Evolutionary conservation across 2,329 filamentous ascomycete species (phyloP).

Genomic region (Fusarium brevicatenulatum): DNA sequence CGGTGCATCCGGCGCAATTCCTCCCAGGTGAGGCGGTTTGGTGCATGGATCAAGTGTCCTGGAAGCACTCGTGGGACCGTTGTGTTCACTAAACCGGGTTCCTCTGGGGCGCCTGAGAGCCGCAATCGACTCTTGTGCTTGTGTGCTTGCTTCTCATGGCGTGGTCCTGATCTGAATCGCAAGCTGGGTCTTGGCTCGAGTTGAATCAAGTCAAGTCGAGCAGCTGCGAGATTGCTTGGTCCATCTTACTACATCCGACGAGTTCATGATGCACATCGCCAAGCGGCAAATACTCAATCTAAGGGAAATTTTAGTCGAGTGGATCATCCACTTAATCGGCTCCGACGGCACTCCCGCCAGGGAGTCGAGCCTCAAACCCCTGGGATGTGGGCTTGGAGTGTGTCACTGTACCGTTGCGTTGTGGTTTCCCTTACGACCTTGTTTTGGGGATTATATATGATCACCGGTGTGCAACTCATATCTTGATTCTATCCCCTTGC

Average conservation of each 20-base stretch:
- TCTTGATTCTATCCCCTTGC: constrained; percentile 8
- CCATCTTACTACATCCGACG: constrained; percentile 26
- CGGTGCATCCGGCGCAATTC: constrained; percentile 43
- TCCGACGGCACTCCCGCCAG: constrained; percentile 45
- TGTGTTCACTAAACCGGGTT: constrained; percentile 26
- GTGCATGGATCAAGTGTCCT: constrained; percentile 47
- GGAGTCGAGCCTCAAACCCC: constrained; percentile 43
- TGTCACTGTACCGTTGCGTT: constrained; percentile 37
- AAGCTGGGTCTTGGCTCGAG: constrained; percentile 15
- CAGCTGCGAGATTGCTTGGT: constrained; percentile 7
- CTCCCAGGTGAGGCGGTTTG: constrained; percentile 45
- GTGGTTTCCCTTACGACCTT: constrained; percentile 33
- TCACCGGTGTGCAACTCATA: constrained; percentile 30
- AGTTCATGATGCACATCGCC: constrained; percentile 46
- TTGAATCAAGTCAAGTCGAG: constrained; percentile 3
- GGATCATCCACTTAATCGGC: constrained; percentile 45
- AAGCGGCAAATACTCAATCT: constrained; percentile 48
- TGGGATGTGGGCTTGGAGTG: constrained; percentile 39
- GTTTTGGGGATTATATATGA: constrained; percentile 44
- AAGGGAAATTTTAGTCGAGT: constrained; percentile 46
- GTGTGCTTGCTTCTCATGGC: neutral
- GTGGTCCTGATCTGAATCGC: constrained; percentile 10
- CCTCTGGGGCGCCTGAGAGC: constrained; percentile 19
- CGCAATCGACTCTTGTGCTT: constrained; percentile 14
- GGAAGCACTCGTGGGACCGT: constrained; percentile 37